phyloP scores from a whole-genome alignment of 2,329 filamentous ascomycete genomes.

The Laburnicola sp. region DNA sequence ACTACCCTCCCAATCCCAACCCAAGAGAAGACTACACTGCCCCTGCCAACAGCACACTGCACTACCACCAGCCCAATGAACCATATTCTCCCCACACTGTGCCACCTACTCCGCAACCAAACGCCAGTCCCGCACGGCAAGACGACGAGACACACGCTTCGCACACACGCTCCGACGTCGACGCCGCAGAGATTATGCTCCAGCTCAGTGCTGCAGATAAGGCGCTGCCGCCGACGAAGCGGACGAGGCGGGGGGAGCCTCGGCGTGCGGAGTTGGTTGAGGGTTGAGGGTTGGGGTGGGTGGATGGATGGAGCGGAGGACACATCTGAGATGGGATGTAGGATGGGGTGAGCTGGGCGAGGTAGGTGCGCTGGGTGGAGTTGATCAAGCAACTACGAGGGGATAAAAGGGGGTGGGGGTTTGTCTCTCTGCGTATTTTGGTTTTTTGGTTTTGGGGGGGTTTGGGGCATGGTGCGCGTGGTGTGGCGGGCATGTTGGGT shows the following conservation, averaged over 20 bases:
- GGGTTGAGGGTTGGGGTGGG: background rate
- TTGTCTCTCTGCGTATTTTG: too few relatives aligned
- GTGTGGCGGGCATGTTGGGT: too few relatives aligned
- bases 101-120: background rate
- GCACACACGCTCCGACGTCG: slow-evolving; percentile 30
- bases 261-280: slow-evolving; percentile 17
- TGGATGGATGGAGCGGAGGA: too few relatives aligned
- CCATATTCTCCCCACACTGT: slow-evolving; percentile 8
- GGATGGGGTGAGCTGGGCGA: too few relatives aligned
- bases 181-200: slow-evolving; percentile 44
- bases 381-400: too few relatives aligned
- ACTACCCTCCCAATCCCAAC: slow-evolving; percentile 2
- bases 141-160: slow-evolving; percentile 9
- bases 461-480: too few relatives aligned
- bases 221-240: slow-evolving; percentile 29
- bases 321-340: too few relatives aligned
- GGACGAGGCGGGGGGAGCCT: slow-evolving; percentile 38
- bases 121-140: background rate
- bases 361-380: too few relatives aligned
- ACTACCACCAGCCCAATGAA: background rate
- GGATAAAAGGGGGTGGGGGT: too few relatives aligned
- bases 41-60: background rate
- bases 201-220: slow-evolving; percentile 32
- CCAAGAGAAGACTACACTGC: background rate
- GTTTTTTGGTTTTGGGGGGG: too few relatives aligned